Evolutionary conservation across 2,329 filamentous ascomycete species (phyloP).

Genomic region (Claviceps sorghi): DNA sequence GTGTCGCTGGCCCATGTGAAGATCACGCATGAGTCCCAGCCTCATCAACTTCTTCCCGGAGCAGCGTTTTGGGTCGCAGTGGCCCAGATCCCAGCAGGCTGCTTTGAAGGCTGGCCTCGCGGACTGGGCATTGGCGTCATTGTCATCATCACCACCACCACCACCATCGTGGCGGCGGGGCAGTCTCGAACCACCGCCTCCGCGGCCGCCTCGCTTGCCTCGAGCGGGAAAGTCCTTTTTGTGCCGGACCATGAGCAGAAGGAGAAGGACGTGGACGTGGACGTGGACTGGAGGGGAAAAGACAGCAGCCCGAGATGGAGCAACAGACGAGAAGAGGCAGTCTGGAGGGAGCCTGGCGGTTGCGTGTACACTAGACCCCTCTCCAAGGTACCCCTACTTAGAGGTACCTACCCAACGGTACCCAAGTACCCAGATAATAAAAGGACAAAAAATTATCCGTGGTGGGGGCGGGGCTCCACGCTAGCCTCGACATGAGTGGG

Average conservation of each 20-base stretch:
- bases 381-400: no score
- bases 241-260: constrained; percentile 94
- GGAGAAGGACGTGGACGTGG: background rate
- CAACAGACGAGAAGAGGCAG: background rate
- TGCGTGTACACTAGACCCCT: no score
- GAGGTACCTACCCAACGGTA: no score
- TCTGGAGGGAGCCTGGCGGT: no score
- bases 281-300: background rate
- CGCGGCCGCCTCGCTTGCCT: constrained; percentile 54
- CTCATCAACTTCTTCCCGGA: constrained; percentile 91
- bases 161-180: constrained; percentile 32
- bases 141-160: constrained; percentile 15
- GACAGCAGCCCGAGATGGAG: background rate
- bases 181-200: constrained; percentile 29
- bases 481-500: no score
- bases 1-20: constrained; percentile 84
- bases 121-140: constrained; percentile 13
- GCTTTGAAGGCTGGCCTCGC: constrained; percentile 59
- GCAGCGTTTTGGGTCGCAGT: constrained; percentile 94
- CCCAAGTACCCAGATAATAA: no score
- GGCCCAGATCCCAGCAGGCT: constrained; percentile 93
- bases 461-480: background rate
- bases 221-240: constrained; percentile 73
- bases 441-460: background rate
- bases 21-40: constrained; percentile 81